These are phyloP conservation scores for Triticum dicoccoides DNA, from an alignment of 176 grass and related monocot species.

Conservation along the genomic window DNA sequence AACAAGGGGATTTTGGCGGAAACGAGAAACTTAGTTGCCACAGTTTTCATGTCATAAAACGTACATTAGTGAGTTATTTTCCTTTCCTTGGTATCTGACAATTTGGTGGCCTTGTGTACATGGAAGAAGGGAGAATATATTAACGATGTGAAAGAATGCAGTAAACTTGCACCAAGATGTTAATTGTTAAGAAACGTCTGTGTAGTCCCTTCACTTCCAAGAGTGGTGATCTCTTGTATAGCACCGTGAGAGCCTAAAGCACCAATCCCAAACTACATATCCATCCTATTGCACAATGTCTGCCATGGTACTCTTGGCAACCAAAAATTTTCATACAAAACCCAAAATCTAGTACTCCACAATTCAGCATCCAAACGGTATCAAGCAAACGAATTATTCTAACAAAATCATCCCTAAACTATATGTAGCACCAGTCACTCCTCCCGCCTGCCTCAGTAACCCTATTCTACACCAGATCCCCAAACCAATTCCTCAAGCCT, in stretches of 20 bases:
- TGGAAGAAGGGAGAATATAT: no score
- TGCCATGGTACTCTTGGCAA: not conserved
- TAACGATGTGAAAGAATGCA: not conserved
- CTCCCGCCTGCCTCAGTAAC: not conserved
- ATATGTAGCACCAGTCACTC: not conserved
- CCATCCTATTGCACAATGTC: not conserved
- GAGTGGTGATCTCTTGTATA: not conserved
- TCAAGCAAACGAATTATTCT: not conserved
- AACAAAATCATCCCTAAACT: not conserved
- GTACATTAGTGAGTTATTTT: no score
- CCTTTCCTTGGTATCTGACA: no score
- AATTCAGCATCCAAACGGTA: slow-evolving; percentile 4
- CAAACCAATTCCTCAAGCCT: slow-evolving; percentile 5
- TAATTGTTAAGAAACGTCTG: not conserved
- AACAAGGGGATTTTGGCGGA: no score
- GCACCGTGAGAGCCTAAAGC: slow-evolving; percentile 5
- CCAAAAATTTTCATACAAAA: slow-evolving; percentile 12
- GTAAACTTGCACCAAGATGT: not conserved
- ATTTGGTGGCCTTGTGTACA: no score
- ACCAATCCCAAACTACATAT: not conserved
- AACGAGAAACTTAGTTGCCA: no score
- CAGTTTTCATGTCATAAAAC: no score
- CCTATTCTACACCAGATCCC: slow-evolving; percentile 8
- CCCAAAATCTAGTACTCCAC: slow-evolving; percentile 17
- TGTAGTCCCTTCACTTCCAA: slow-evolving; percentile 1